Base-by-base conservation (phyloP, 2,329 filamentous ascomycete genomes). In the Alternaria metachromatica region DNA sequence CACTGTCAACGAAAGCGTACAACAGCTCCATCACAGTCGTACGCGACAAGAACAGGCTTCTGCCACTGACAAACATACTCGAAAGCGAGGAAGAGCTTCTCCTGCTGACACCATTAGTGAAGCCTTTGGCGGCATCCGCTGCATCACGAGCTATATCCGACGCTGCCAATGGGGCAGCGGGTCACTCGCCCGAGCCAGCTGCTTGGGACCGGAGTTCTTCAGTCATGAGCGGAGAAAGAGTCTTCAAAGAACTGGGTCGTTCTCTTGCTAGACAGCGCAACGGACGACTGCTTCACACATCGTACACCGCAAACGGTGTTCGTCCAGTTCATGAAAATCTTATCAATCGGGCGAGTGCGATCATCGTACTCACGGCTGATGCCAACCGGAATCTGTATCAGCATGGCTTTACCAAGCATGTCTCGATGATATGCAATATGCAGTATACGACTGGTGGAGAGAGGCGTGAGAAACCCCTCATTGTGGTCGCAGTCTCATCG, bases 331-430 rank as follows among this genome's bases (percentile, higher is more conserved):
- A 98, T 76, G 95, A 98, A 74, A 96, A 95, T 66, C 85, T 97
- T 18, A 96, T 97, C 77, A 92, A 94, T 69, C 87, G 94, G 71
- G 94, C 94, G 11, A 93, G 91, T 55, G 93, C 92, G 5, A 93
- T 97, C 66, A 91, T 98, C 66, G 90, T 97, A 55, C 87, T 97
- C 30, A 97, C 95, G 0, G 95, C 95, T 10, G 95, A 98, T 81
- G 94, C 94, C 1, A 97, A 97, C 76, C 87, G 94, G 44, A 97
- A 98, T 75, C 83, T 97, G 13, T 98, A 97, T 76, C 95, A 98
- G 78, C 89, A 93, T 55, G 94, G 94, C 0, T 98, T 98, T 77
- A 95, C 95, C 2, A 98, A 97, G 78, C 95, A 98, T 70, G 92
- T 97, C 9, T 91, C 94, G 12, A 96, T 97, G 91, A 95, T 97